Conservation (phyloP, 768 basidiomycete species). For the Mycena alexandri region DNA sequence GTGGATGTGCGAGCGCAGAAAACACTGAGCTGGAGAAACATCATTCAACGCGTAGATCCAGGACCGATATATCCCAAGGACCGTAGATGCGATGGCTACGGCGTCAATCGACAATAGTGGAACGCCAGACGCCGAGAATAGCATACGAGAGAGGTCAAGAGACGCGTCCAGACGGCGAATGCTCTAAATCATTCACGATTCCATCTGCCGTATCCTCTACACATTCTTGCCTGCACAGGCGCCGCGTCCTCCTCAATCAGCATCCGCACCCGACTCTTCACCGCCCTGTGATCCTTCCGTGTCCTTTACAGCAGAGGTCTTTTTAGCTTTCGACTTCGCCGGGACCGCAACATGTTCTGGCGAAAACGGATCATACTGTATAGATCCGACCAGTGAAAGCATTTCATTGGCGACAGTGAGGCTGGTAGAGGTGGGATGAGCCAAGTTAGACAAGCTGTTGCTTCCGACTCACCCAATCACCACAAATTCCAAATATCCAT, state of each 20-base stretch:
- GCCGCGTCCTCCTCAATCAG: not conserved
- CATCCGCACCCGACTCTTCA: constrained; percentile 27
- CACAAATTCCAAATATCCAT: constrained; percentile 82
- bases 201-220: not conserved
- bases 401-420: constrained; percentile 93
- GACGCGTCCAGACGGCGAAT: too few relatives aligned
- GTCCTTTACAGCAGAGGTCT: constrained; percentile 4
- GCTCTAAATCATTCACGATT: too few relatives aligned
- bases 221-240: not conserved
- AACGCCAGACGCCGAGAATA: too few relatives aligned
- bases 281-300: constrained; percentile 40
- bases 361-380: constrained; percentile 83
- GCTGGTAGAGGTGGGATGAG: constrained; percentile 54
- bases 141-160: too few relatives aligned
- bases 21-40: too few relatives aligned
- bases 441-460: not conserved
- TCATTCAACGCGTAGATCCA: too few relatives aligned
- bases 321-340: constrained; percentile 25
- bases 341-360: constrained; percentile 60
- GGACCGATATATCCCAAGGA: too few relatives aligned
- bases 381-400: constrained; percentile 89
- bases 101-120: too few relatives aligned
- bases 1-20: too few relatives aligned
- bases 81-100: too few relatives aligned
- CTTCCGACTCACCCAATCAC: constrained; percentile 80